Percentiles rank a stretch among this genome's conserved stretches.
These are phyloP conservation scores for Thecaphora thlaspeos DNA, from an alignment of 1,284 basidiomycete genomes.

Conservation along the genomic window DNA sequence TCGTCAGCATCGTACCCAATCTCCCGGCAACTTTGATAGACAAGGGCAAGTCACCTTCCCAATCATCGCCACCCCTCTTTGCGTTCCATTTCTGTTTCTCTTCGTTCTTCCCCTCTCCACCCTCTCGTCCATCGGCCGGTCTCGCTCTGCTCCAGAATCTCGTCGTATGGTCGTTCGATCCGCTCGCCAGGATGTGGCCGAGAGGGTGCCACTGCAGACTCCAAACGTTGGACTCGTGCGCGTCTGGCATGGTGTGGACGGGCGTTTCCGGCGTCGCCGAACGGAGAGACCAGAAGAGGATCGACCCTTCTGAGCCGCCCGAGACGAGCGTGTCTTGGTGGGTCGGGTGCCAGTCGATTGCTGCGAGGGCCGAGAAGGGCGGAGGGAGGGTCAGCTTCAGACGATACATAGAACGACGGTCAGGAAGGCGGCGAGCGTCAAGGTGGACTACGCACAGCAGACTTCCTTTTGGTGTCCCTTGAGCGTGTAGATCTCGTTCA, in stretches of 20 bases:
- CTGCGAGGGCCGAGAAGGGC: constrained; percentile 61
- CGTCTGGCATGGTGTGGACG: constrained; percentile 78
- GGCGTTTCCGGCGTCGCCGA: constrained; percentile 59
- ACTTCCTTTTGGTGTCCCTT: constrained; percentile 97
- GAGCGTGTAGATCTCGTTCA: constrained; percentile 87
- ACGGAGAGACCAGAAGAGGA: constrained; percentile 84
- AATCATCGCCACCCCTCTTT: background rate
- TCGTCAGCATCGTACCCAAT: background rate
- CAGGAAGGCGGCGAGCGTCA: too few species aligned
- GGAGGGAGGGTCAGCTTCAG: too few species aligned
- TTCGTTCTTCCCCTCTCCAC: background rate
- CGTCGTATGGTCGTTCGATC: constrained; percentile 94
- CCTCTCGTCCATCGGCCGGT: constrained; percentile 62
- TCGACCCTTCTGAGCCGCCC: constrained; percentile 87
- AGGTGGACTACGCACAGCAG: constrained; percentile 70
- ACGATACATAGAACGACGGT: too few species aligned
- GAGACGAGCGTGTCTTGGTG: constrained; percentile 84
- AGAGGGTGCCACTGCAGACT: constrained; percentile 91
- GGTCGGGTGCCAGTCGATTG: constrained; percentile 86
- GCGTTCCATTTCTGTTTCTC: background rate
- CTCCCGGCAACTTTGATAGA: background rate
- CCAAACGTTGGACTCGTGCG: constrained; percentile 98
- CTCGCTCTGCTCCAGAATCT: constrained; percentile 92
- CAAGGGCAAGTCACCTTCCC: background rate
- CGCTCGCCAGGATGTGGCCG: constrained; percentile 87